These are phyloP conservation scores for Lunasporangiospora selenospora DNA, from an alignment of 192 early-diverging fungal species.

Conservation along the genomic window DNA sequence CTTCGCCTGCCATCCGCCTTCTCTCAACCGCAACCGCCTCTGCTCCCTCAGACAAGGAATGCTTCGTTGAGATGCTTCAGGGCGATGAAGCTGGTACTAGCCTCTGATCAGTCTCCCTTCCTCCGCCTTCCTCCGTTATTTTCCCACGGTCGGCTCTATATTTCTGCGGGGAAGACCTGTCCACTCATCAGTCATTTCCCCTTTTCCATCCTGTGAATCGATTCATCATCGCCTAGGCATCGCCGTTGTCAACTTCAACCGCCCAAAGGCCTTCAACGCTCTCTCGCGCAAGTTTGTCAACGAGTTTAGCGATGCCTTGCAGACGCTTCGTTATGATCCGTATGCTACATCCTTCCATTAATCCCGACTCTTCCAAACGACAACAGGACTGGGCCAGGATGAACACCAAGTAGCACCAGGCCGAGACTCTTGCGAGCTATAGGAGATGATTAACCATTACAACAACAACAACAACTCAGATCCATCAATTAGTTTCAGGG, in stretches of 20 bases:
- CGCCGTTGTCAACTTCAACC: conserved; percentile 79
- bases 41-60: conserved; percentile 45
- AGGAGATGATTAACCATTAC: too few relatives aligned
- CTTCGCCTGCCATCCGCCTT: conserved; percentile 21
- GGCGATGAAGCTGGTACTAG: conserved; percentile 38
- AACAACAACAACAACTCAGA: too few relatives aligned
- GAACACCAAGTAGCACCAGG: too few relatives aligned
- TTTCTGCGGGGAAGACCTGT: background rate
- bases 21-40: conserved; percentile 21
- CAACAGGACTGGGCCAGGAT: too few relatives aligned
- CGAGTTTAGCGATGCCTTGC: conserved; percentile 72
- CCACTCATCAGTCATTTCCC: background rate
- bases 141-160: conserved; percentile 34
- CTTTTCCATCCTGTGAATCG: background rate
- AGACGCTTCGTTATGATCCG: conserved; percentile 68
- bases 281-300: conserved; percentile 79
- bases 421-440: too few relatives aligned
- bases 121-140: background rate
- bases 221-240: conserved; percentile 66
- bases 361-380: background rate
- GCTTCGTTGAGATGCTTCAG: conserved; percentile 49
- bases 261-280: conserved; percentile 89
- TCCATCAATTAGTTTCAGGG: too few relatives aligned
- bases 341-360: conserved; percentile 49
- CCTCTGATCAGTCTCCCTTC: background rate